These are phyloP conservation scores for Aethionema arabicum DNA, from an alignment of 345 rosid species.

Conservation along the genomic window DNA sequence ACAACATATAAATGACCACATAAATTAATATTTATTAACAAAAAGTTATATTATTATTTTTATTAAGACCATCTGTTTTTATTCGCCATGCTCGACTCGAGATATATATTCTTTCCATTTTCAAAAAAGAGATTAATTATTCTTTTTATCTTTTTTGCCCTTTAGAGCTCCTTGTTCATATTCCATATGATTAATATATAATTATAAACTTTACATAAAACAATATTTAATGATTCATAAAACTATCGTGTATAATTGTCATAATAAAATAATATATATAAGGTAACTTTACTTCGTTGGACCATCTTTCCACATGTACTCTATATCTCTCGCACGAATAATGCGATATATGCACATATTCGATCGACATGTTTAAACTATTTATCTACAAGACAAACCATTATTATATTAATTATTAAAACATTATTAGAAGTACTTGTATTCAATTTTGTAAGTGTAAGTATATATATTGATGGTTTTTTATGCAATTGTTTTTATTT, in stretches of 20 bases:
- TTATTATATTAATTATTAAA: neutral
- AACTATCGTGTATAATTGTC: constrained; percentile 1
- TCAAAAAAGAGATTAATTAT: constrained; percentile 35
- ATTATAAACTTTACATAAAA: constrained; percentile 31
- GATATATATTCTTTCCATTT: constrained; percentile 30
- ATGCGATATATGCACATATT: constrained; percentile 26
- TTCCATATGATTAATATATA: constrained; percentile 26
- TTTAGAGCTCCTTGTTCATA: constrained; percentile 31
- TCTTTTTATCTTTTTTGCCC: constrained; percentile 28
- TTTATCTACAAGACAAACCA: neutral
- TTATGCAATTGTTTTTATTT: too few relatives aligned
- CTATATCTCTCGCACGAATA: constrained; percentile 27
- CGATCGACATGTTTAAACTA: constrained; percentile 35
- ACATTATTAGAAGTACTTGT: too few relatives aligned
- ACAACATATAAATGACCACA: too few relatives aligned
- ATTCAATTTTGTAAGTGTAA: too few relatives aligned
- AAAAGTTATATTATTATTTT: too few relatives aligned
- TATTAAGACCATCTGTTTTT: neutral
- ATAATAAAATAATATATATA: constrained; percentile 26
- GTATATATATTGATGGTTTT: too few relatives aligned
- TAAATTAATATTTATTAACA: too few relatives aligned
- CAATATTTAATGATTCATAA: constrained; percentile 35
- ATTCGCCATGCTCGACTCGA: constrained; percentile 31
- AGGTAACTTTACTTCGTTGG: constrained; percentile 30
- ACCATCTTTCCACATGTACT: constrained; percentile 36